A percentile compares a stretch with the other conserved stretches of the same genome.
phyloP scores from a whole-genome alignment of 148 eudicot species.

The Talinum fruticosum region DNA sequence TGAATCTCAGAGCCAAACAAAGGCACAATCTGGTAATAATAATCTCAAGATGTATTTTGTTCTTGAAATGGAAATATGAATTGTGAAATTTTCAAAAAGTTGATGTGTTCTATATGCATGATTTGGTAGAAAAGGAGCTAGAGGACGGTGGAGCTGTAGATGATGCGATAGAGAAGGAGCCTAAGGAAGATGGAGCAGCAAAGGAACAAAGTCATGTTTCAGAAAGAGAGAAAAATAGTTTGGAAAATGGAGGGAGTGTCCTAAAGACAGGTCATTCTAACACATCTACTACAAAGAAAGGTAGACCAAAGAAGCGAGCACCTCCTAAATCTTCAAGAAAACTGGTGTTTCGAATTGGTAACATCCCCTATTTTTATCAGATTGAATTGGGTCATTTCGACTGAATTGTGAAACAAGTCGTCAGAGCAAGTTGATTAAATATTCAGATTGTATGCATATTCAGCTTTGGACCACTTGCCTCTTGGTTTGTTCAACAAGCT shows the following conservation, averaged over 20 bases:
- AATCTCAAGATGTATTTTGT: neutral
- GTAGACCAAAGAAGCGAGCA: constrained; percentile 13
- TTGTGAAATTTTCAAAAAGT: too few species aligned
- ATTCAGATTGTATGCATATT: neutral
- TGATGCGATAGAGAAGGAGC: neutral
- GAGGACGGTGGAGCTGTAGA: neutral
- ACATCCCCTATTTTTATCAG: neutral
- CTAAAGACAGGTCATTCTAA: neutral
- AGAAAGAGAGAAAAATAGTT: neutral
- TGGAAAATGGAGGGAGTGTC: neutral
- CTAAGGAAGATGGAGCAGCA: neutral
- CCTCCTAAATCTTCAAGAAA: constrained; percentile 11
- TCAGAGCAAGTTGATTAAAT: neutral
- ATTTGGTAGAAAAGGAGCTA: constrained; percentile 1
- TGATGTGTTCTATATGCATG: neutral
- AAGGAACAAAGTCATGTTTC: neutral
- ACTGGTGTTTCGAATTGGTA: constrained; percentile 13
- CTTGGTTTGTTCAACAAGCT: too few species aligned
- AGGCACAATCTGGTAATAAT: constrained; percentile 16
- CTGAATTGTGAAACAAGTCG: neutral
- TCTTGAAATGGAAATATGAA: neutral
- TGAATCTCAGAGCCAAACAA: constrained; percentile 1
- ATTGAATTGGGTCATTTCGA: neutral
- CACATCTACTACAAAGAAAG: constrained; percentile 3
- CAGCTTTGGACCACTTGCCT: too few species aligned